phyloP scores from a whole-genome alignment of 169 alveolate species.

The Plasmodium vinckei region DNA sequence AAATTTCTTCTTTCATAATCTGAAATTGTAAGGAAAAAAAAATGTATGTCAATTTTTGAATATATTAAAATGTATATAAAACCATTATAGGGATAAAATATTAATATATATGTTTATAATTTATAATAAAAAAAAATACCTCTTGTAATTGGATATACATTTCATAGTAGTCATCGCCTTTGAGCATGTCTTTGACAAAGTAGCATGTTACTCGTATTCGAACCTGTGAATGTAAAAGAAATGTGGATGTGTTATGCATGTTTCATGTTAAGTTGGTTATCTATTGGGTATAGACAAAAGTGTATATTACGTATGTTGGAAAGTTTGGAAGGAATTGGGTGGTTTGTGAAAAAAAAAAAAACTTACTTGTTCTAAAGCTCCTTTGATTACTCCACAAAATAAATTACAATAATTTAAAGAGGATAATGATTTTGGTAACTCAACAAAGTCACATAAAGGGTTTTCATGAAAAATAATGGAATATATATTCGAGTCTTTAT shows the following conservation, averaged over 20 bases:
- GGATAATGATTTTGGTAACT: slow-evolving; percentile 81
- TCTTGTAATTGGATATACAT: slow-evolving; percentile 81
- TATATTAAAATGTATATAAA: background rate
- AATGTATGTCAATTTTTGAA: background rate
- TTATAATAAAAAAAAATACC: slow-evolving; percentile 53
- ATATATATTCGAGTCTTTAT: slow-evolving; percentile 79
- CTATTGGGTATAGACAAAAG: background rate
- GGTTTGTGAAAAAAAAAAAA: too few relatives aligned
- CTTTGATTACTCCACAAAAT: slow-evolving; percentile 84
- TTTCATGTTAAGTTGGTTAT: background rate
- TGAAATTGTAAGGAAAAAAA: slow-evolving; percentile 1
- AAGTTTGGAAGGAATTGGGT: background rate
- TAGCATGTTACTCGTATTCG: slow-evolving; percentile 84
- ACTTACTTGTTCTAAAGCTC: slow-evolving; percentile 86
- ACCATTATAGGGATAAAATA: background rate
- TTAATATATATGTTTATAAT: background rate
- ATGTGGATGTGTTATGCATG: background rate
- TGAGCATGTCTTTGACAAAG: slow-evolving; percentile 86
- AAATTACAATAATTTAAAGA: slow-evolving; percentile 83
- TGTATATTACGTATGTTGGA: background rate
- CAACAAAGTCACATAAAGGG: slow-evolving; percentile 87
- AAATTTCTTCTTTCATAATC: slow-evolving; percentile 76
- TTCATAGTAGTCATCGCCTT: slow-evolving; percentile 84
- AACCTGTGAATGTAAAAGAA: slow-evolving; percentile 58
- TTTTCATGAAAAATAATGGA: slow-evolving; percentile 82